A percentile compares a stretch with the other conserved stretches of the same genome.
phyloP scores from a whole-genome alignment of 192 early-diverging fungal genomes.

The Mortierella antarctica region DNA sequence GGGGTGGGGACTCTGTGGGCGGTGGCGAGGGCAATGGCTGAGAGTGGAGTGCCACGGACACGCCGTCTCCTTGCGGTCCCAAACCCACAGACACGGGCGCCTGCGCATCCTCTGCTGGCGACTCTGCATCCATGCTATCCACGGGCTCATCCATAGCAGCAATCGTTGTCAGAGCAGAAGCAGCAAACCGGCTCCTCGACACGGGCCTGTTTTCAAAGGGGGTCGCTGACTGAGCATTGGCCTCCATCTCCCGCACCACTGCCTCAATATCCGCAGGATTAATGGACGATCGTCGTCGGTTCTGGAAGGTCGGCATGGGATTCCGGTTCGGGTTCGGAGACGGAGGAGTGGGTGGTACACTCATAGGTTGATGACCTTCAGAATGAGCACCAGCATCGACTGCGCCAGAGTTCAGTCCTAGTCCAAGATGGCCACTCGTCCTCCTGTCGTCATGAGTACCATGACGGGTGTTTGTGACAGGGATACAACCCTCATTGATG shows the following conservation, averaged over 20 bases:
- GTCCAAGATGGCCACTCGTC: too few species aligned
- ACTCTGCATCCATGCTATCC: not conserved
- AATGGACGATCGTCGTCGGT: constrained; percentile 40
- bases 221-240: constrained; percentile 18
- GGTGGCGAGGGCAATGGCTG: constrained; percentile 22
- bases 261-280: constrained; percentile 52
- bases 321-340: constrained; percentile 49
- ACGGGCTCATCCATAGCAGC: not conserved
- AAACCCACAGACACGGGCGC: too few species aligned
- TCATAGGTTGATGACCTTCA: constrained; percentile 1
- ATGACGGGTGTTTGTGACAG: too few species aligned
- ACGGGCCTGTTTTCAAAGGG: not conserved
- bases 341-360: constrained; percentile 38
- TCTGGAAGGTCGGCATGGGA: constrained; percentile 39
- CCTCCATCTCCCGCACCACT: constrained; percentile 31
- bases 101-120: not conserved
- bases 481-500: too few species aligned
- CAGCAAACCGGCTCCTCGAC: not conserved
- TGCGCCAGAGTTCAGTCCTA: not conserved
- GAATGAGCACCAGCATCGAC: not conserved
- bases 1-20: constrained; percentile 1
- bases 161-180: constrained; percentile 2
- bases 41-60: not conserved
- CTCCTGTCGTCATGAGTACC: too few species aligned
- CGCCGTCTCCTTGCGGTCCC: not conserved